Percentiles rank a stretch among this genome's conserved stretches.
Evolutionary conservation across 169 alveolate genomes (phyloP).

Genomic region (Eimeria acervulina): DNA sequence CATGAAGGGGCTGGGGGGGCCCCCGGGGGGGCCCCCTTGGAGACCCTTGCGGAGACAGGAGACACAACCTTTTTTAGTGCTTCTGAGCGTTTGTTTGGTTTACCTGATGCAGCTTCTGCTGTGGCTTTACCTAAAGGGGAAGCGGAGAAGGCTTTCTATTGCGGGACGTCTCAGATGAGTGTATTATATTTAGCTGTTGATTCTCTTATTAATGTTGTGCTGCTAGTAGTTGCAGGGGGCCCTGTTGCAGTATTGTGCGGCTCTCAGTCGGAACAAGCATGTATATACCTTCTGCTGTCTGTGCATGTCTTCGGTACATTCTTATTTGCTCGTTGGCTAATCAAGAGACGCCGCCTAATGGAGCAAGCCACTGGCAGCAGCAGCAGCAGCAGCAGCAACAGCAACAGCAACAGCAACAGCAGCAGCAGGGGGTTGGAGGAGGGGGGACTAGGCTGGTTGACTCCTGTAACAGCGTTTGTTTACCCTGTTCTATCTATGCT

Average conservation of each 20-base stretch:
- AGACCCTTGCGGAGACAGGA: neutral
- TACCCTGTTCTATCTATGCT: constrained; percentile 74
- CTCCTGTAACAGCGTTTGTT: constrained; percentile 58
- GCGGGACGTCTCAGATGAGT: constrained; percentile 48
- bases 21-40: neutral
- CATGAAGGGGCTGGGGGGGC: neutral
- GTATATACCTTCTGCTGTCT: constrained; percentile 61
- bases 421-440: constrained; percentile 6
- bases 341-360: neutral
- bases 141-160: neutral
- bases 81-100: neutral
- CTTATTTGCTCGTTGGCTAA: constrained; percentile 78
- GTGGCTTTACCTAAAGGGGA: neutral
- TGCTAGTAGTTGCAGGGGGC: constrained; percentile 70
- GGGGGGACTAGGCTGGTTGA: constrained; percentile 82
- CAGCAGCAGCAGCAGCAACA: neutral
- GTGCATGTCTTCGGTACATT: constrained; percentile 71
- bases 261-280: constrained; percentile 64
- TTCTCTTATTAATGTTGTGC: neutral
- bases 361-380: neutral
- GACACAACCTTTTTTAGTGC: constrained; percentile 28
- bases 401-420: neutral
- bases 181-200: constrained; percentile 25
- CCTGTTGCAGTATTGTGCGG: constrained; percentile 78
- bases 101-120: neutral